These are phyloP conservation scores for Podospora pseudocomata DNA, from an alignment of 495 filamentous ascomycete genomes.

Conservation along the genomic window DNA sequence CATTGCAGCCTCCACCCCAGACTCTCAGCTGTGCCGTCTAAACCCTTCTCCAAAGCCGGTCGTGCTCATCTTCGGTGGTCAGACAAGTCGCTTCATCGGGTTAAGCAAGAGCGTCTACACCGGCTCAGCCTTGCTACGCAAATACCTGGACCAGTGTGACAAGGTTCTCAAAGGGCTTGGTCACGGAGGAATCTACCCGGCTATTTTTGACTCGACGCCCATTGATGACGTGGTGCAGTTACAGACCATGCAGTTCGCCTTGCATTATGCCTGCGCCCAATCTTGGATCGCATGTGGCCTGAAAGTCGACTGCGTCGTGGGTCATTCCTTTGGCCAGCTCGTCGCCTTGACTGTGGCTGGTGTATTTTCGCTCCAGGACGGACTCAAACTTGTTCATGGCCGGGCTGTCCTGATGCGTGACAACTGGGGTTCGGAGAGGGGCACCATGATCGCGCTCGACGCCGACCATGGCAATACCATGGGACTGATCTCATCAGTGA, in stretches of 20 bases:
- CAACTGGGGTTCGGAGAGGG: constrained; percentile 46
- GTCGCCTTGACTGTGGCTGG: constrained; percentile 26
- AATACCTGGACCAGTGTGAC: constrained; percentile 43
- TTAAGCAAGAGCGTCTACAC: constrained; percentile 38
- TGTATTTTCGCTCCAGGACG: constrained; percentile 24
- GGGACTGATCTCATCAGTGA: background rate
- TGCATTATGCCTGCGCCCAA: constrained; percentile 48
- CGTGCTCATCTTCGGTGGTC: constrained; percentile 55
- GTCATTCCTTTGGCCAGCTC: constrained; percentile 16
- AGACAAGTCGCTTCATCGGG: constrained; percentile 44
- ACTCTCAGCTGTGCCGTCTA: background rate
- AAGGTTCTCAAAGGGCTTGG: constrained; percentile 27
- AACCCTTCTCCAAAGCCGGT: constrained; percentile 29
- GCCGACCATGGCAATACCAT: background rate
- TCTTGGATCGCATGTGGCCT: constrained; percentile 45
- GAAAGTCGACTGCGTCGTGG: background rate
- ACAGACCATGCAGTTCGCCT: constrained; percentile 44
- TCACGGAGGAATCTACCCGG: constrained; percentile 41
- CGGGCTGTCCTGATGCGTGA: constrained; percentile 43
- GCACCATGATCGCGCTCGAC: constrained; percentile 43
- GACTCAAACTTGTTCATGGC: constrained; percentile 39
- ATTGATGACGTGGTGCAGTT: constrained; percentile 43
- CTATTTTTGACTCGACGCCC: constrained; percentile 43
- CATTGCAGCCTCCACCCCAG: constrained; percentile 12
- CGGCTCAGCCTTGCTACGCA: constrained; percentile 10